Percentiles rank a stretch among this genome's conserved stretches.
These are phyloP conservation scores for Podochytrium sp. DNA, from an alignment of 192 early-diverging fungal species.

Conservation along the genomic window DNA sequence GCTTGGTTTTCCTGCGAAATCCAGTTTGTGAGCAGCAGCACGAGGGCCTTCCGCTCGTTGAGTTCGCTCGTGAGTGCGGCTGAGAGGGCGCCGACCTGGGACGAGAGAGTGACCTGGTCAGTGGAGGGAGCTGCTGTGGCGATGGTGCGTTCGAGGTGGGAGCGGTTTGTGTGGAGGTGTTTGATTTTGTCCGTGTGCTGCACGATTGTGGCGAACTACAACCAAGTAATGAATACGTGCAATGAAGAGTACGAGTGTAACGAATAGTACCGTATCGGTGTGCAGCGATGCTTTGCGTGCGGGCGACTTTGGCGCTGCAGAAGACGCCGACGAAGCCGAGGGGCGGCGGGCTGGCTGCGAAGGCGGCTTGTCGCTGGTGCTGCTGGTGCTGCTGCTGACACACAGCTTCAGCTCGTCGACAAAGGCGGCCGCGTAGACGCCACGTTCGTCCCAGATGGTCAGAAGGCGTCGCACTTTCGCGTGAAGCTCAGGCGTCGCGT, in stretches of 20 bases:
- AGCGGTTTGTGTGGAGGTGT: conserved; percentile 14
- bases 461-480: conserved; percentile 31
- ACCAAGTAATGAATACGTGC: no score
- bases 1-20: conserved; percentile 12
- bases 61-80: conserved; percentile 18
- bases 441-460: conserved; percentile 41
- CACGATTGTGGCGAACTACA: conserved; percentile 18
- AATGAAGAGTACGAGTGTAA: no score
- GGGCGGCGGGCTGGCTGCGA: background rate
- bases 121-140: background rate
- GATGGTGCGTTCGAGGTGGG: conserved; percentile 25
- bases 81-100: conserved; percentile 22
- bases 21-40: conserved; percentile 31
- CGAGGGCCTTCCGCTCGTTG: conserved; percentile 18
- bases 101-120: background rate
- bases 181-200: conserved; percentile 26
- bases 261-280: background rate
- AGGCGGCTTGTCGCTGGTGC: background rate
- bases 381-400: background rate
- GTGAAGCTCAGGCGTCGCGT: conserved; percentile 2
- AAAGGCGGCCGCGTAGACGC: conserved; percentile 32
- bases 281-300: no score
- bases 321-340: no score
- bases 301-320: background rate
- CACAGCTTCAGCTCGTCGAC: conserved; percentile 19